These are phyloP conservation scores for Aspergillus quadricinctus DNA, from an alignment of 2,329 filamentous ascomycete species.

Conservation along the genomic window DNA sequence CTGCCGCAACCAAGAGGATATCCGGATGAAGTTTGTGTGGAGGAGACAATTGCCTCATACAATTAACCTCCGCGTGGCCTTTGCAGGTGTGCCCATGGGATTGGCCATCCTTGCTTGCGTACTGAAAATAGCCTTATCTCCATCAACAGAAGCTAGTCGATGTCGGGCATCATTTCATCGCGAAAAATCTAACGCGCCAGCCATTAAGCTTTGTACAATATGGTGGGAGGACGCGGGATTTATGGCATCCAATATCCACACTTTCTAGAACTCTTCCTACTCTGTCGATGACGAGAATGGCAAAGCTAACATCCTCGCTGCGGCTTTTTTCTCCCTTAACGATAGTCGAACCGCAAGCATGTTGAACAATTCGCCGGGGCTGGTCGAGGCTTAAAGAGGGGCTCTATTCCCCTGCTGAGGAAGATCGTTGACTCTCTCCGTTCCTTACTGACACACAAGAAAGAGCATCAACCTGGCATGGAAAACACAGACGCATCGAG, in stretches of 20 bases:
- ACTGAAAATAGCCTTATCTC: not conserved
- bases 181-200: not conserved
- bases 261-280: too few relatives aligned
- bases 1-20: not conserved
- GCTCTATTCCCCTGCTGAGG: not conserved
- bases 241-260: too few relatives aligned
- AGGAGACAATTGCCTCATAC: conserved; percentile 9
- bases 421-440: not conserved
- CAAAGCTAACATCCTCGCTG: too few relatives aligned
- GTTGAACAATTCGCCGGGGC: too few relatives aligned
- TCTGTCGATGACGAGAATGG: too few relatives aligned
- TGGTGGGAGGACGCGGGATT: too few relatives aligned
- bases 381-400: too few relatives aligned
- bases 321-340: too few relatives aligned
- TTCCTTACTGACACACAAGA: not conserved
- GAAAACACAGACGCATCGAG: not conserved
- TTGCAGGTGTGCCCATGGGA: not conserved
- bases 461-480: not conserved
- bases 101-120: not conserved
- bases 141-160: not conserved
- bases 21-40: not conserved
- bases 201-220: too few relatives aligned
- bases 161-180: too few relatives aligned
- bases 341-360: too few relatives aligned
- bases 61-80: not conserved